Evolutionary conservation across 176 grass and related monocot species (phyloP).

Genomic region (Chloris gayana): DNA sequence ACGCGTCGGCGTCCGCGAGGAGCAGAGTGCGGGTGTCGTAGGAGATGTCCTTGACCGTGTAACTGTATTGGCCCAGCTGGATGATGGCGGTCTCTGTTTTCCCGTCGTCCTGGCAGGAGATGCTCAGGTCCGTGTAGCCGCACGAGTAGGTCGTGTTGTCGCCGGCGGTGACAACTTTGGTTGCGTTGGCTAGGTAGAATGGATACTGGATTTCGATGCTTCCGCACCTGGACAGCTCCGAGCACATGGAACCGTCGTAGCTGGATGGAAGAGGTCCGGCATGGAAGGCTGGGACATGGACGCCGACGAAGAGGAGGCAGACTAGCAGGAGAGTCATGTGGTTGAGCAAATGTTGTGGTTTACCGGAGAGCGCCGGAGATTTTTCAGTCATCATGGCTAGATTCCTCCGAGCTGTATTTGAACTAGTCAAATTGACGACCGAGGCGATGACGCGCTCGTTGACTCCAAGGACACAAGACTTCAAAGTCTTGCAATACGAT

Average conservation of each 20-base stretch:
- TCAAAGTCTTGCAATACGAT: no score
- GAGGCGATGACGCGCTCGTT: no score
- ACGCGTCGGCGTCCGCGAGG: background rate
- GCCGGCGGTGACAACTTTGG: background rate
- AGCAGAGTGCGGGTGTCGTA: no score
- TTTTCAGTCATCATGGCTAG: no score
- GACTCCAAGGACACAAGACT: no score
- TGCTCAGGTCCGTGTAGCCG: no score
- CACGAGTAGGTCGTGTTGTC: rapidly evolving
- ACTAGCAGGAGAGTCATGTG: conserved; percentile 9
- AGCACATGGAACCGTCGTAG: background rate
- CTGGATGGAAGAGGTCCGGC: background rate
- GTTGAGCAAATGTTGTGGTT: no score
- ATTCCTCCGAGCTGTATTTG: no score
- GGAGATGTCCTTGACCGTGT: conserved; percentile 18
- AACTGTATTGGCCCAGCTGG: background rate
- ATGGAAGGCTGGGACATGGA: conserved; percentile 16
- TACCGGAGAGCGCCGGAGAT: no score
- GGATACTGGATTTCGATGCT: background rate
- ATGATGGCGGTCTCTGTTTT: rapidly evolving
- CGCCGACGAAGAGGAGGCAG: background rate
- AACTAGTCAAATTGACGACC: no score
- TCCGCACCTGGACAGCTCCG: background rate
- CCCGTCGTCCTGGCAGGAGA: no score
- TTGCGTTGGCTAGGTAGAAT: background rate